Evolutionary conservation across 73 alveolate species (phyloP).

Genomic region (Tetrahymena borealis): DNA sequence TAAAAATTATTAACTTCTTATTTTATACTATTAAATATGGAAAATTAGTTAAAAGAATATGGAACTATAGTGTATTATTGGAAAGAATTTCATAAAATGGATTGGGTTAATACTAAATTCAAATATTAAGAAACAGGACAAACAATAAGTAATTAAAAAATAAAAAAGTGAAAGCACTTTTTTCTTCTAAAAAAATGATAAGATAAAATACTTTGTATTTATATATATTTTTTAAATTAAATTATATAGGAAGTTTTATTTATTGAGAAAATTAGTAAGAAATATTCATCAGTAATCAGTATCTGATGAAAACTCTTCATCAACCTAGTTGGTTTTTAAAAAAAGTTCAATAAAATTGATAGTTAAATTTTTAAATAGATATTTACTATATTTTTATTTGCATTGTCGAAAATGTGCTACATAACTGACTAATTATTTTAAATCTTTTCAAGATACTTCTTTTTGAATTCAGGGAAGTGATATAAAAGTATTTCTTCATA

Average conservation of each 20-base stretch:
- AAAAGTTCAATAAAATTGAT: not conserved
- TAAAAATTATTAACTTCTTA: too few species aligned
- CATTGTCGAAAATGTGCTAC: constrained; percentile 28
- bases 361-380: not conserved
- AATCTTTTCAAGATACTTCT: constrained; percentile 53
- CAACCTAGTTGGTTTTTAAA: too few species aligned
- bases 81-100: too few species aligned
- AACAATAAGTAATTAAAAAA: too few species aligned
- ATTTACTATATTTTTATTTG: not conserved
- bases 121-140: too few species aligned
- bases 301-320: not conserved
- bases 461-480: constrained; percentile 36
- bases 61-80: too few species aligned
- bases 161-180: too few species aligned
- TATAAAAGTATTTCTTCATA: constrained; percentile 62
- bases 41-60: too few species aligned
- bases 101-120: too few species aligned
- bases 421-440: constrained; percentile 19
- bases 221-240: not conserved
- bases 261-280: not conserved
- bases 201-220: too few species aligned
- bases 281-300: not conserved
- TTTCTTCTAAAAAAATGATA: too few species aligned
- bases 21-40: too few species aligned
- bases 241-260: not conserved